Percentiles rank a stretch among this genome's conserved stretches.
phyloP scores from a whole-genome alignment of 2,329 filamentous ascomycete genomes.

The Apiospora phragmitis region DNA sequence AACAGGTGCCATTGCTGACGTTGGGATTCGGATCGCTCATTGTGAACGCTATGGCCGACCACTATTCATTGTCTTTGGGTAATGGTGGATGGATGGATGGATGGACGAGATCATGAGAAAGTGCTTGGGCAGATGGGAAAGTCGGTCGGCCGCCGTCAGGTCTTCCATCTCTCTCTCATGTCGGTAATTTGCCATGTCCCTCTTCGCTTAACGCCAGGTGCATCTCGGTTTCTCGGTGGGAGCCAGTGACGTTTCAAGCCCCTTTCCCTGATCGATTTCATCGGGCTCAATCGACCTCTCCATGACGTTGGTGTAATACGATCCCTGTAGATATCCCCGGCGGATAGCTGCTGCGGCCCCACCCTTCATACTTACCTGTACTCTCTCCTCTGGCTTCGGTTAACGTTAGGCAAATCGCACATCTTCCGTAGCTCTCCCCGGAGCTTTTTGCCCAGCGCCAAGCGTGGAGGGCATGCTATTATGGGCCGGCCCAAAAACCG shows the following conservation, averaged over 20 bases:
- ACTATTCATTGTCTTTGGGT: neutral
- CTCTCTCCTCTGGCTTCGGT: neutral
- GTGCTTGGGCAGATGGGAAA: neutral
- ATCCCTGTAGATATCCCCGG: conserved; percentile 2
- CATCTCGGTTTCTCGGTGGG: neutral
- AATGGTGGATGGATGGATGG: neutral
- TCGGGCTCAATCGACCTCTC: neutral
- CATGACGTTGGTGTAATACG: neutral
- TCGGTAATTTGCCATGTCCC: neutral
- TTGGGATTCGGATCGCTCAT: conserved; percentile 15
- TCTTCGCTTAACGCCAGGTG: neutral
- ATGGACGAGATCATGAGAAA: too few relatives aligned
- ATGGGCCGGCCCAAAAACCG: neutral
- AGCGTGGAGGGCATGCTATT: neutral
- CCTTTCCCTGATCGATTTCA: neutral
- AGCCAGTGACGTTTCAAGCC: neutral
- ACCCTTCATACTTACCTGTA: neutral
- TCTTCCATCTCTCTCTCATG: neutral
- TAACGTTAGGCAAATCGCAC: neutral
- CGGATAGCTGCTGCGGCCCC: neutral
- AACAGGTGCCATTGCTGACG: conserved; percentile 21
- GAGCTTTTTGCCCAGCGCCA: neutral
- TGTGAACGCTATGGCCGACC: neutral
- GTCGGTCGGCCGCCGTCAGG: neutral
- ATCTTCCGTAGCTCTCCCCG: neutral